Conservation (phyloP, 1,139 yeast species). For the Zygoascus hellenicus region DNA sequence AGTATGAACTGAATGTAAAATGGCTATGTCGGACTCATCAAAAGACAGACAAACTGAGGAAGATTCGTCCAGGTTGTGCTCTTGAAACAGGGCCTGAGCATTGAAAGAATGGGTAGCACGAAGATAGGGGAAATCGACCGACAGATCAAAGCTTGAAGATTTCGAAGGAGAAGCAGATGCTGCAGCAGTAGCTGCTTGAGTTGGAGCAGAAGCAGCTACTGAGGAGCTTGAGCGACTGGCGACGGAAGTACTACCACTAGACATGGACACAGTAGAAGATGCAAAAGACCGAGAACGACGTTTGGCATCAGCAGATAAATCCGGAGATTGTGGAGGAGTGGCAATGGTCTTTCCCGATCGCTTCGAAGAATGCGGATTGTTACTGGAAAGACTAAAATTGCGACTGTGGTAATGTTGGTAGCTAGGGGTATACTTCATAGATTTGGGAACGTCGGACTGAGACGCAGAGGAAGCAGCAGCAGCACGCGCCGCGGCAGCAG, state of each 20-base stretch:
- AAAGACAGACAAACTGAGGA: conserved; percentile 80
- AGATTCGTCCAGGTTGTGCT: conserved; percentile 48
- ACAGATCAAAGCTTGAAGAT: conserved; percentile 1
- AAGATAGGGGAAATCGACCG: conserved; percentile 33
- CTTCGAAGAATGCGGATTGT: not conserved
- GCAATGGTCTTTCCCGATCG: not conserved
- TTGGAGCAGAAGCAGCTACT: not conserved
- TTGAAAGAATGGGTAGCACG: conserved; percentile 80
- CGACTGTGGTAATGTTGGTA: conserved; percentile 8
- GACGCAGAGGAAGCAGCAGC: not conserved
- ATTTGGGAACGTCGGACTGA: not conserved
- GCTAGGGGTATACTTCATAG: conserved; percentile 4
- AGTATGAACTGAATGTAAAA: conserved; percentile 82
- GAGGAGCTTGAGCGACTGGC: conserved; percentile 2
- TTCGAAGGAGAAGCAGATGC: not conserved
- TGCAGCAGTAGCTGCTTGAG: not conserved
- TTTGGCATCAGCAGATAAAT: not conserved
- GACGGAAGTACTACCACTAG: conserved; percentile 1
- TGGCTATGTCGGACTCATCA: conserved; percentile 71
- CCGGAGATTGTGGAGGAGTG: conserved; percentile 7
- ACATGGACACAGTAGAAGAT: not conserved
- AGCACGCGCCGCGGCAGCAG: conserved; percentile 1
- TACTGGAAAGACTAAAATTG: conserved; percentile 6
- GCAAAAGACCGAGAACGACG: conserved; percentile 3
- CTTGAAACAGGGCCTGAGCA: conserved; percentile 51